Percentiles rank a stretch among this genome's conserved stretches.
Conservation (phyloP, 2,329 filamentous ascomycete species). For the Stagonosporopsis rhizophila region DNA sequence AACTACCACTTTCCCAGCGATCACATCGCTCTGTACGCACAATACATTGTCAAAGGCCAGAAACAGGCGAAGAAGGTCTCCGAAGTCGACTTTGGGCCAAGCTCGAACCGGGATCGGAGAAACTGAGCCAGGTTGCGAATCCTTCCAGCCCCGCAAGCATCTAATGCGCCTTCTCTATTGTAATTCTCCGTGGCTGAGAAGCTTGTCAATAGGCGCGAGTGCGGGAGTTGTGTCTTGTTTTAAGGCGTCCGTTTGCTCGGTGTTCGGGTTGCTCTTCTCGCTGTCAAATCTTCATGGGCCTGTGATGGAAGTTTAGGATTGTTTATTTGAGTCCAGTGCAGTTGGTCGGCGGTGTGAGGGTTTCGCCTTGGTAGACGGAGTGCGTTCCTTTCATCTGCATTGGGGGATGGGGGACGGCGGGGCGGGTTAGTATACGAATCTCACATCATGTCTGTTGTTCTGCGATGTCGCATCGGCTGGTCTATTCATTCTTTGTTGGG, state of each 20-base stretch:
- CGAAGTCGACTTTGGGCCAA: slow-evolving; percentile 49
- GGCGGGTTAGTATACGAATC: slow-evolving; percentile 41
- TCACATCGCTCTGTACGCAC: slow-evolving; percentile 86
- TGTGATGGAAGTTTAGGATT: slow-evolving; percentile 33
- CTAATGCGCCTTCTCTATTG: slow-evolving; percentile 21
- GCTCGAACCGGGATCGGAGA: slow-evolving; percentile 39
- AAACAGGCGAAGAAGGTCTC: slow-evolving; percentile 69
- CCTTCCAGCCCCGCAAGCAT: slow-evolving; percentile 7
- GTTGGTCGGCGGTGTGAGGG: slow-evolving; percentile 23
- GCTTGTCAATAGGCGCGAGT: slow-evolving; percentile 43
- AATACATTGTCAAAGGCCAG: slow-evolving; percentile 86
- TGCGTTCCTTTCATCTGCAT: slow-evolving; percentile 30
- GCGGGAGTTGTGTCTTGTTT: slow-evolving; percentile 36
- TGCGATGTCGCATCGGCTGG: slow-evolving; percentile 28
- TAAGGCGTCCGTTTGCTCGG: slow-evolving; percentile 47
- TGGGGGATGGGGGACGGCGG: slow-evolving; percentile 27
- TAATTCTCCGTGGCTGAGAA: slow-evolving; percentile 29
- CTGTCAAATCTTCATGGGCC: slow-evolving; percentile 35
- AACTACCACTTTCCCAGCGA: slow-evolving; percentile 95
- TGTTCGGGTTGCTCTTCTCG: slow-evolving; percentile 40
- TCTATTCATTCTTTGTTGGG: slow-evolving; percentile 25
- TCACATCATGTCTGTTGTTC: slow-evolving; percentile 45
- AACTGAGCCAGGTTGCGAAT: slow-evolving; percentile 25
- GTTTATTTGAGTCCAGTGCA: slow-evolving; percentile 28
- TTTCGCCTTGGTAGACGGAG: slow-evolving; percentile 27